Evolutionary conservation across 192 early-diverging fungal genomes (phyloP).

Genomic region (Backusella psychrophila): DNA sequence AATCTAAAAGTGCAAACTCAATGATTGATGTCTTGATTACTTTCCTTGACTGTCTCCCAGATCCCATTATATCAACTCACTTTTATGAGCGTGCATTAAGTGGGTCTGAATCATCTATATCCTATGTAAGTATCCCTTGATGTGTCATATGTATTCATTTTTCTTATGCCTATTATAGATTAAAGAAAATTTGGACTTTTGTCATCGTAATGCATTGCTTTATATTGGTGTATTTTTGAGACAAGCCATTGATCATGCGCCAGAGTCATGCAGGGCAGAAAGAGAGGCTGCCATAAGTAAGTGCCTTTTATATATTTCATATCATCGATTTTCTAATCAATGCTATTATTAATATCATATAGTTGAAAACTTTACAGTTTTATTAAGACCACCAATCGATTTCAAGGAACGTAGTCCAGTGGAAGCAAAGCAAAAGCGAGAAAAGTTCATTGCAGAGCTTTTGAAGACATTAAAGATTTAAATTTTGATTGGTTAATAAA

Average conservation of each 20-base stretch:
- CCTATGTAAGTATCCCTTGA: slow-evolving; percentile 15
- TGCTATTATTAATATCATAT: not conserved
- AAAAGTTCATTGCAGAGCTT: slow-evolving; percentile 11
- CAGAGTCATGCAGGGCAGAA: slow-evolving; percentile 20
- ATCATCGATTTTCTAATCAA: not conserved
- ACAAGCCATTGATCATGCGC: slow-evolving; percentile 51
- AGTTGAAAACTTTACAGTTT: slow-evolving; percentile 41
- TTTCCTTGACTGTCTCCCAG: slow-evolving; percentile 71
- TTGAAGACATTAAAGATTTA: not conserved
- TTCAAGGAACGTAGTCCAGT: slow-evolving; percentile 33
- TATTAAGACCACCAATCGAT: slow-evolving; percentile 36
- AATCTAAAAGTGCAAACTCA: slow-evolving; percentile 63
- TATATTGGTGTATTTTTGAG: slow-evolving; percentile 78
- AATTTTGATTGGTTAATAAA: not conserved
- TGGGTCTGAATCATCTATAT: slow-evolving; percentile 45
- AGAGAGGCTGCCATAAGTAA: slow-evolving; percentile 45
- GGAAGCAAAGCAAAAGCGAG: slow-evolving; percentile 16
- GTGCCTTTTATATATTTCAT: not conserved
- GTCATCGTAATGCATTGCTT: slow-evolving; percentile 74
- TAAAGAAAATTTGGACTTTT: slow-evolving; percentile 56
- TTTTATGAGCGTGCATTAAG: slow-evolving; percentile 63
- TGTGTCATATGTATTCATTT: not conserved
- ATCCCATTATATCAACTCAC: slow-evolving; percentile 69
- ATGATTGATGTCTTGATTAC: slow-evolving; percentile 68
- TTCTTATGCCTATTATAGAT: slow-evolving; percentile 38